These are phyloP conservation scores for Zangia roseola DNA, from an alignment of 768 basidiomycete genomes.

Conservation along the genomic window DNA sequence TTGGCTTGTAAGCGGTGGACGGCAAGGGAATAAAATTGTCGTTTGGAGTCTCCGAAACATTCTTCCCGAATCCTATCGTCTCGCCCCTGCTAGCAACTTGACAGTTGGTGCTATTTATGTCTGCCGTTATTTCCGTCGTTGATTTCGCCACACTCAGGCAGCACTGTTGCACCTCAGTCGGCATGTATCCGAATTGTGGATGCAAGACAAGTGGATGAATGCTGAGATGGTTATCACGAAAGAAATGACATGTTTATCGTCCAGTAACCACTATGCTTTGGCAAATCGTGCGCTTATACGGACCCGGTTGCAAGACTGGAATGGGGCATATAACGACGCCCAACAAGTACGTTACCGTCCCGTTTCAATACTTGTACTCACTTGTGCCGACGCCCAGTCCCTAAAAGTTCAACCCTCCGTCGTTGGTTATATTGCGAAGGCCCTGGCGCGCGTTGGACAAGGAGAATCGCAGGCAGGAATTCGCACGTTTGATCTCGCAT, in stretches of 20 bases:
- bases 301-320: constrained; percentile 9
- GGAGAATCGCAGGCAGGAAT: constrained; percentile 9
- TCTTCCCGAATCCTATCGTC: constrained; percentile 7
- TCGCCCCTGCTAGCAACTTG: background rate
- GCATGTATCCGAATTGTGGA: constrained; percentile 1
- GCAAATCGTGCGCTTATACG: constrained; percentile 14
- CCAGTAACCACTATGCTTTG: background rate
- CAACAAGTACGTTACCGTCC: background rate
- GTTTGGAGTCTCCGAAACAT: constrained; percentile 6
- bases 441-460: constrained; percentile 12
- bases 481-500: constrained; percentile 15
- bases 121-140: background rate
- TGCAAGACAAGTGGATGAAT: constrained; percentile 3
- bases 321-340: constrained; percentile 7
- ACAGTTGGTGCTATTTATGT: background rate
- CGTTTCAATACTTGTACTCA: background rate
- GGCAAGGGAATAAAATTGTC: constrained; percentile 4
- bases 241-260: constrained; percentile 4
- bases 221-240: constrained; percentile 9
- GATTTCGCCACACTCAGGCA: background rate
- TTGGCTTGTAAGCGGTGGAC: constrained; percentile 11
- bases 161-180: constrained; percentile 7
- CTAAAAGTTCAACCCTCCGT: constrained; percentile 7
- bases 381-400: constrained; percentile 2
- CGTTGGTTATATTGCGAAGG: constrained; percentile 16